Evolutionary conservation across 768 basidiomycete species (phyloP), one percentile per base, ranked within the genome.

Genomic region (Agaricus blazei): DNA sequence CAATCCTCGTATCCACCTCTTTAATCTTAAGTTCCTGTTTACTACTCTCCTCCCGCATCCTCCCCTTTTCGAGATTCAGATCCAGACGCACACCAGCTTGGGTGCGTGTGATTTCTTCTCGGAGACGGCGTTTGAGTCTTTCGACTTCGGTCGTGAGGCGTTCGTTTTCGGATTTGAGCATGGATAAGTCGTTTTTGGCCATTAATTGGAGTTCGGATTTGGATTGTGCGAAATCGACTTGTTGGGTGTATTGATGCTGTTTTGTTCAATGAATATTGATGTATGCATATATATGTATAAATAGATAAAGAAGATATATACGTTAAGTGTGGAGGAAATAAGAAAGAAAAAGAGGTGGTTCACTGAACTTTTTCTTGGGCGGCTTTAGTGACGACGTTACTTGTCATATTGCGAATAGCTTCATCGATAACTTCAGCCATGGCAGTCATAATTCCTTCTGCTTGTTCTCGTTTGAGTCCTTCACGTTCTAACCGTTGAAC

Each of bases 341-440:
- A 38, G 29, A 45, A 14, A 27, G 24, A 44, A 51, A 14, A 34
- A 15, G 31, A 31, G 29, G 40, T 48, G 58, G 31, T 31, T 34
- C 34, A 34, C 34, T 78, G 37, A 50, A 89, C 95, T 84, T 98
- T 98, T 72, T 98, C 96, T 67, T 97, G 93, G 61, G 97, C 93
- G 0, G 92, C 86, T 69, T 93, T 93, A 4, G 91, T 93, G 57
- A 98, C 96, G 87, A 98, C 90, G 63, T 93, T 93, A 62, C 84
- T 86, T 38, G 92, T 91, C 93, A 99, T 94, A 65, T 94, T 96
- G 58, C 88, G 81, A 40, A 98, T 87, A 66, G 92, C 94, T 76
- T 99, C 97, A 69, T 97, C 93, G 38, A 99, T 93, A 58, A 98
- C 95, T 63, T 94, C 93, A 11, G 93, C 91, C 82, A 99, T 90